Evolutionary conservation across 345 rosid genomes (phyloP), one percentile per base, ranked within the genome.

Genomic region (Murraya paniculata): DNA sequence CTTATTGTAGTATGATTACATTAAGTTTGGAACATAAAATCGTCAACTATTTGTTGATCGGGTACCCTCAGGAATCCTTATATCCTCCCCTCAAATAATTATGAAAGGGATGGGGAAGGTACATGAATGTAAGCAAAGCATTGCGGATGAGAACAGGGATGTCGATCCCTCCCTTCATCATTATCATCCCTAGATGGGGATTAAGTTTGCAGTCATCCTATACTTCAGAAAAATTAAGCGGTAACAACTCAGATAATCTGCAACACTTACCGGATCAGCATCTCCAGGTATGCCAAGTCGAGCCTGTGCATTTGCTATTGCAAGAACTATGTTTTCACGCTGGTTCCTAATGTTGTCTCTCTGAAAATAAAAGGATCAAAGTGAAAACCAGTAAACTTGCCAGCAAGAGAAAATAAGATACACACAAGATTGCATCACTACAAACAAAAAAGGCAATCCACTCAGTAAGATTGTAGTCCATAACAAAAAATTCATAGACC

Each of bases 271-370:
- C 30, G 98, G 99, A 83, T 94, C 94, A 83, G 86, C 75, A 75
- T 76, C 90, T 25, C 71, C 73, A 50, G 93, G 97, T 80, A 89
- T 56, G 61, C 85, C 85, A 71, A 89, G 91, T 81, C 90, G 97
- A 77, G 92, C 90, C 75, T 96, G 99, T 78, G 97, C 92, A 78
- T 96, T 96, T 80, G 99, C 95, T 41, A 96, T 77, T 22, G 87
- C 66, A 82, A 96, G 98, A 84, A 94, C 90, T 77, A 92, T 86
- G 89, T 96, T 90, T 85, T 96, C 98, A 76, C 98, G 91, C 80
- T 96, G 99, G 82, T 96, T 96, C 89, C 94, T 87, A 69, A 90
- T 81, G 81, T 92, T 96, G 80, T 92, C 98, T 80, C 88, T 91
- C 99, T 96, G 95, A 82, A 75, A 74, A 65, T 55, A 67, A 62